Evolutionary conservation across 2,329 filamentous ascomycete species (phyloP).

Genomic region (Dothideomycetes sp.): DNA sequence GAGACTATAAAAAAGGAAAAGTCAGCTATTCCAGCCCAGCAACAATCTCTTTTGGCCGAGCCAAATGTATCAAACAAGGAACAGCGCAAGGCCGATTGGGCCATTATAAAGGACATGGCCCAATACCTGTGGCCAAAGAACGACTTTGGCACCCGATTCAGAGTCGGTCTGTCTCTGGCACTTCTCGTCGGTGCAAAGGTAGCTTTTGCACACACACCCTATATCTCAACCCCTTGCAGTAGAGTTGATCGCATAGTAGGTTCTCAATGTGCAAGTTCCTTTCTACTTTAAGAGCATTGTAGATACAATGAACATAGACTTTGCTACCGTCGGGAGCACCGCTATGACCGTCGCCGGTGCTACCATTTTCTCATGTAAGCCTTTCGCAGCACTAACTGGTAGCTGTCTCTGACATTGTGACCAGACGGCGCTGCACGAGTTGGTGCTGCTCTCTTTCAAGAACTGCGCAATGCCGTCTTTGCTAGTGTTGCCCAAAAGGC

Average conservation of each 20-base stretch:
- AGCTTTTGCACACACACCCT: constrained; percentile 12
- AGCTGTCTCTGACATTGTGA: background rate
- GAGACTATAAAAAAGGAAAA: constrained; percentile 22
- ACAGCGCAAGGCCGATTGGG: constrained; percentile 95
- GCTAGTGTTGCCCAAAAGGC: constrained; percentile 95
- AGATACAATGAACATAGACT: constrained; percentile 94
- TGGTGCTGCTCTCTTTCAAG: constrained; percentile 80
- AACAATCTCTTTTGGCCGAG: constrained; percentile 51
- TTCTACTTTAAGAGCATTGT: constrained; percentile 99
- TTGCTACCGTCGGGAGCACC: constrained; percentile 75
- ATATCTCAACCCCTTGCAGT: constrained; percentile 7
- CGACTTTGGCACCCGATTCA: constrained; percentile 67
- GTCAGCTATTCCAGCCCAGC: constrained; percentile 20
- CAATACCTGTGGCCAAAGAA: constrained; percentile 93
- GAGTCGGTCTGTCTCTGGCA: constrained; percentile 74
- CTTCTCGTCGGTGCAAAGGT: constrained; percentile 82
- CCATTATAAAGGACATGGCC: constrained; percentile 96
- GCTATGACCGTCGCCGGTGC: constrained; percentile 80
- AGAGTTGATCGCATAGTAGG: constrained; percentile 28
- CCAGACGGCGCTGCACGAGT: constrained; percentile 75
- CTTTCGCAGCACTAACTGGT: background rate
- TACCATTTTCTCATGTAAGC: constrained; percentile 75
- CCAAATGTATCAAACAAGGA: constrained; percentile 62
- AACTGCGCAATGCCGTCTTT: constrained; percentile 91
- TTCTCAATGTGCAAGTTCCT: constrained; percentile 92